Evolutionary conservation across 306 rosid species (phyloP), one percentile per base, ranked within the genome.

Genomic region (Benincasa hispida): DNA sequence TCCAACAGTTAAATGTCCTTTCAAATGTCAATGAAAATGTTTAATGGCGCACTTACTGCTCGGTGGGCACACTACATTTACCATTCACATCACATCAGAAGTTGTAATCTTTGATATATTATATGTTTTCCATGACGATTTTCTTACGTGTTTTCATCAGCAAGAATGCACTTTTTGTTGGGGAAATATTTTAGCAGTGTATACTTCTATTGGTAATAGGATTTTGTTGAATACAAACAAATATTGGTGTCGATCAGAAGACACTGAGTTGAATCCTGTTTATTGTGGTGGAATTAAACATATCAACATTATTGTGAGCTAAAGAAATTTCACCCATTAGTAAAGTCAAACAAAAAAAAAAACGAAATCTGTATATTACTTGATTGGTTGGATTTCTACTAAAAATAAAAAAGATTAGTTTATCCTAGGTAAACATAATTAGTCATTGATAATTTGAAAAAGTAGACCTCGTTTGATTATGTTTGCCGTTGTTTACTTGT

Each of bases 51-150:
- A 72, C 76, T 72, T 51, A 72, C 22, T 28, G 61, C 76, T 18
- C 51, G 61, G 76, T 72, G 76, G 60, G 45, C n/a, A 53, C 41
- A 72, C 42, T 10, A 30, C 57, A 30, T 72, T 51, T 4, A 72
- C 61, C 76, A 72, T 58, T 51, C 25, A 72, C 41, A 50, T 72
- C 47, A 51, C 61, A 72, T 72, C 76, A 51, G 47, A 72, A 30
- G n/a, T n/a, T n/a, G n/a, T 27, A 4, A 50, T 24, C 1, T 48
- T 41, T 66, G 0, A 21, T 3, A 66, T 37, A 4, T 39, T 67
- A 22, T 6, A 19, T 34, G 70, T 34, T 63, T 63, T 9, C 10
- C 34, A 60, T 60, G 39, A 34, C 39, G 14, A 63, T 15, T 30
- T 32, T 32, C 35, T 32, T 32, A 32, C 35, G 35, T 32, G 35